Percentiles rank a stretch among this genome's conserved stretches.
These are phyloP conservation scores for Copromyces sp. DNA, from an alignment of 495 filamentous ascomycete species.

Conservation along the genomic window DNA sequence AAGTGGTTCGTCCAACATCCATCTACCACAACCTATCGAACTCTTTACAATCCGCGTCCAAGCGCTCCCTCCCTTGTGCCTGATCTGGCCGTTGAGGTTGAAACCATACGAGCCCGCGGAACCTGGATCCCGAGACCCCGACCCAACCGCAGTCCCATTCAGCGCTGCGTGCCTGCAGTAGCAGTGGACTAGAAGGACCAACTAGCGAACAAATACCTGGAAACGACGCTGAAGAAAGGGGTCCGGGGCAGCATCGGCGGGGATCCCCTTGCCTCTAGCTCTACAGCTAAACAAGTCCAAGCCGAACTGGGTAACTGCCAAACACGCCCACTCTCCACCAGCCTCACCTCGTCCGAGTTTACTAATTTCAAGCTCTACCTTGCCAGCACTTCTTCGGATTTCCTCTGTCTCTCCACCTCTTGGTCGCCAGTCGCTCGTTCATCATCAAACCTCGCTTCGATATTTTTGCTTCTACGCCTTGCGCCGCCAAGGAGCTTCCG, in stretches of 20 bases:
- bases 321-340: background rate
- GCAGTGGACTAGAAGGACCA: background rate
- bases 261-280: background rate
- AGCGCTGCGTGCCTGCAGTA: background rate
- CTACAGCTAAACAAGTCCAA: background rate
- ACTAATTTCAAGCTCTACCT: background rate
- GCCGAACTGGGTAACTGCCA: background rate
- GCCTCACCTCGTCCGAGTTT: background rate
- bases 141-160: background rate
- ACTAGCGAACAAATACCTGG: background rate
- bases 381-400: background rate
- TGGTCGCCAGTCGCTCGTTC: background rate
- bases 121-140: background rate
- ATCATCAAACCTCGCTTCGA: background rate
- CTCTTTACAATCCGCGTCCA: background rate
- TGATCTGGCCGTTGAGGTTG: background rate
- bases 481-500: background rate
- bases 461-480: background rate
- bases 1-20: background rate
- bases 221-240: background rate
- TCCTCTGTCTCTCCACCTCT: background rate
- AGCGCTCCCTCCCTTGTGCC: background rate
- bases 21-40: background rate
- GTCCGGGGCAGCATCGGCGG: background rate
- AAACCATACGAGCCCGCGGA: background rate